A percentile compares a stretch with the other conserved stretches of the same genome.
These are phyloP conservation scores for Fusarium humuli DNA, from an alignment of 2,329 filamentous ascomycete genomes.

Conservation along the genomic window DNA sequence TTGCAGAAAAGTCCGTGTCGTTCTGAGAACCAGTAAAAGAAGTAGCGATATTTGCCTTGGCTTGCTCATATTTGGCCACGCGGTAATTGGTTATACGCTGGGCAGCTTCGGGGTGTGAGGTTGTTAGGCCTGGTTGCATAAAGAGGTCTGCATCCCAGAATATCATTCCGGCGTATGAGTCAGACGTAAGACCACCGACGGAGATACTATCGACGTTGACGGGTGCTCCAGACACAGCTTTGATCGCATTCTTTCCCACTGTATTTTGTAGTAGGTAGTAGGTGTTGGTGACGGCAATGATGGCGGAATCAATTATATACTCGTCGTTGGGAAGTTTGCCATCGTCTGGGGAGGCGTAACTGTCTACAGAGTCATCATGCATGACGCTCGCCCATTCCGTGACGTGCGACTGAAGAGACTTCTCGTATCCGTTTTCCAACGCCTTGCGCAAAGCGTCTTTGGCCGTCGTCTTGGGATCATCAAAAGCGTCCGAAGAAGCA, in stretches of 20 bases:
- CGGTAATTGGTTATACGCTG: conserved; percentile 13
- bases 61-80: not conserved
- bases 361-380: conserved; percentile 7
- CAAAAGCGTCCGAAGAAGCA: conserved; percentile 4
- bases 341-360: not conserved
- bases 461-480: not conserved
- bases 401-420: not conserved
- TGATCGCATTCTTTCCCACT: conserved; percentile 4
- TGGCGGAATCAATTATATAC: conserved; percentile 3
- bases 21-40: not conserved
- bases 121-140: conserved; percentile 10
- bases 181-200: not conserved
- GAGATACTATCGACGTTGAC: conserved; percentile 15
- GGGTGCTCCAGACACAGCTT: not conserved
- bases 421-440: not conserved
- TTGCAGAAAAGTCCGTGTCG: not conserved
- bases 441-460: not conserved
- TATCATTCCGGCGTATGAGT: conserved; percentile 3
- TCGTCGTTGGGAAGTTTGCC: not conserved
- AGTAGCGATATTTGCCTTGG: not conserved
- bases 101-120: not conserved
- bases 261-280: conserved; percentile 9
- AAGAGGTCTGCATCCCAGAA: conserved; percentile 17
- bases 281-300: not conserved
- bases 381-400: not conserved